Base-by-base conservation (phyloP, 345 rosid genomes). In the Gossypium thurberi region DNA sequence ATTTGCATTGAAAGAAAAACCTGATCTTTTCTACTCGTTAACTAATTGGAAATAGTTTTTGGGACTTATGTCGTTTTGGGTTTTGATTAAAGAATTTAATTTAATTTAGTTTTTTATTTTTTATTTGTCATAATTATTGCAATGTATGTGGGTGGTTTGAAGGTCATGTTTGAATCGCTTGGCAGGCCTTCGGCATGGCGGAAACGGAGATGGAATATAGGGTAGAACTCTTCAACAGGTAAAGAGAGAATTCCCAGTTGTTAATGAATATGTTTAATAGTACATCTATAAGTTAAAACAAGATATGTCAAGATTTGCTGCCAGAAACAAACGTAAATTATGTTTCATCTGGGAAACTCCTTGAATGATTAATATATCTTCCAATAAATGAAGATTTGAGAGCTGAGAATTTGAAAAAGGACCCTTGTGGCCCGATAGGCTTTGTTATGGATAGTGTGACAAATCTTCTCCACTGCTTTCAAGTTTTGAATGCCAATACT, bases 161-260 rank as follows among this genome's bases (percentile, higher is more conserved):
- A 18, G 47, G 76, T 74, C 63, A 23, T 44, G 20, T 66, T 80
- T 58, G 52, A 68, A 68, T 70, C 25, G 70, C 8, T 66, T 28
- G 69, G 79, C 85, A 95, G 99, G 96, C 94, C 42, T 86, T 89
- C 76, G 87, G 84, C 72, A 90, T 95, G 97, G 98, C 98, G 18
- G 91, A 83, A 78, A 84, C 89, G 48, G 99, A 95, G 87, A 92
- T 95, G 98, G 93, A 93, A 57, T 95, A 92, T 48, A 84, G 94
- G 18, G 97, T 95, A 18, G 99, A 95, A 76, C 82, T 95, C 72
- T 95, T 95, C 78, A 92, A 95, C 94, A 87, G 85, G 99, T 93
- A 79, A 33, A 71, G 75, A 26, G 21, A 48, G 2, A 25, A 13
- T 67, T 67, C 43, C 21, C 28, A 48, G 15, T 9, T 25, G 17